Evolutionary conservation across 2,329 filamentous ascomycete species (phyloP).

Genomic region (Penicillium olsonii): DNA sequence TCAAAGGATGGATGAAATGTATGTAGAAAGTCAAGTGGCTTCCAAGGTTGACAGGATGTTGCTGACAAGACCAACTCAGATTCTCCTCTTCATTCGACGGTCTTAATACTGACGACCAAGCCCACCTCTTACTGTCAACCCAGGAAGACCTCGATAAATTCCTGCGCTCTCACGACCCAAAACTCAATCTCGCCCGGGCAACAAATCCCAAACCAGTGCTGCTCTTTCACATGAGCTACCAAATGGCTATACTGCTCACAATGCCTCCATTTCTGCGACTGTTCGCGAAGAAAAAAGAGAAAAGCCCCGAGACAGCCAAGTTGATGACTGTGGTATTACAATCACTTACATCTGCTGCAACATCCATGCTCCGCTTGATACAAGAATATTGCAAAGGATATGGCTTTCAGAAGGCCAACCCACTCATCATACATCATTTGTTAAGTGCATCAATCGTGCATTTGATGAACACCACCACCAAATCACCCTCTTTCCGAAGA

Average conservation of each 20-base stretch:
- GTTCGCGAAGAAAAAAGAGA: background rate
- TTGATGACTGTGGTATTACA: slow-evolving; percentile 4
- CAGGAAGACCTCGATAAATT: slow-evolving; percentile 2
- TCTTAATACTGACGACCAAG: background rate
- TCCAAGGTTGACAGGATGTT: background rate
- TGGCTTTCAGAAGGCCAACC: slow-evolving; percentile 6
- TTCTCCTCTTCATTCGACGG: slow-evolving; percentile 8
- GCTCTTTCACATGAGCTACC: slow-evolving; percentile 11
- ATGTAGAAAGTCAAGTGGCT: background rate
- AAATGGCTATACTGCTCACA: slow-evolving; percentile 8
- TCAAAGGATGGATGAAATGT: slow-evolving; percentile 12
- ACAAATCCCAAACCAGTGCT: slow-evolving; percentile 3
- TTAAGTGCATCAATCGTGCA: slow-evolving; percentile 10
- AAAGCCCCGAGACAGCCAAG: background rate
- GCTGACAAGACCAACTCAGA: background rate
- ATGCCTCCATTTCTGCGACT: slow-evolving; percentile 10
- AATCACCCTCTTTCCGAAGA: background rate
- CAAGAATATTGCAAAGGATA: slow-evolving; percentile 1
- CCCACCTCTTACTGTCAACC: slow-evolving; percentile 2
- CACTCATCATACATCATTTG: slow-evolving; percentile 8
- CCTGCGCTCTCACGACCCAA: background rate
- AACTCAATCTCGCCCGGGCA: background rate
- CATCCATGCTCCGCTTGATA: slow-evolving; percentile 8
- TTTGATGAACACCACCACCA: slow-evolving; percentile 7
- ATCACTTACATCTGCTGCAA: slow-evolving; percentile 5